Evolutionary conservation across 2,329 filamentous ascomycete species (phyloP).

Genomic region (Achaetomium macrosporum): DNA sequence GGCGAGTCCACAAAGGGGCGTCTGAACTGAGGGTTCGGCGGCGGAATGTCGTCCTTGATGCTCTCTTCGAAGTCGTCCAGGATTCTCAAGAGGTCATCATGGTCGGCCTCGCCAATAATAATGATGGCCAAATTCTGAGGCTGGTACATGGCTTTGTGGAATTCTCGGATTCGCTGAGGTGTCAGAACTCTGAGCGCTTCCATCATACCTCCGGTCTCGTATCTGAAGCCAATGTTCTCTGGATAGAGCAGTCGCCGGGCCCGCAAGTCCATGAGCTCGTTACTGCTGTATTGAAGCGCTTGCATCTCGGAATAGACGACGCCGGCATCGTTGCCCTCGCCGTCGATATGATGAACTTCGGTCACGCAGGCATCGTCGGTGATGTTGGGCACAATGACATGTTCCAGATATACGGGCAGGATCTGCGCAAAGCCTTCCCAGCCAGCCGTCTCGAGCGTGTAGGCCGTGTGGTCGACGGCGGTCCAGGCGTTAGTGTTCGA

Average conservation of each 20-base stretch:
- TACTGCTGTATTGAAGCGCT: slow-evolving; percentile 77
- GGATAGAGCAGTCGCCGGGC: slow-evolving; percentile 80
- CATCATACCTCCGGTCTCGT: slow-evolving; percentile 98
- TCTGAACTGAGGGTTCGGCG: slow-evolving; percentile 68
- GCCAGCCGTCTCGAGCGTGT: slow-evolving; percentile 89
- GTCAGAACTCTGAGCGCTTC: slow-evolving; percentile 81
- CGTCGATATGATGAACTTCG: slow-evolving; percentile 94
- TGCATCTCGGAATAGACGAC: slow-evolving; percentile 99
- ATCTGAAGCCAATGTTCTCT: slow-evolving; percentile 84
- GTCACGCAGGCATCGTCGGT: slow-evolving; percentile 92
- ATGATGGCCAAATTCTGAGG: slow-evolving; percentile 90
- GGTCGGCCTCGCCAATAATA: slow-evolving; percentile 86
- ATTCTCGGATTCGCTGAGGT: slow-evolving; percentile 84
- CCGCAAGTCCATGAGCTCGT: slow-evolving; percentile 81
- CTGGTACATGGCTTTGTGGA: slow-evolving; percentile 96
- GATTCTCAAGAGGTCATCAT: slow-evolving; percentile 70
- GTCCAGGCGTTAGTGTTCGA: slow-evolving; percentile 97
- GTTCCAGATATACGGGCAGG: slow-evolving; percentile 89
- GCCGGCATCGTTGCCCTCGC: slow-evolving; percentile 87
- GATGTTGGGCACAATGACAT: slow-evolving; percentile 83
- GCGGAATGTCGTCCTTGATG: slow-evolving; percentile 75
- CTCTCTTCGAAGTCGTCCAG: slow-evolving; percentile 84
- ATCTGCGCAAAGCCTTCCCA: slow-evolving; percentile 98
- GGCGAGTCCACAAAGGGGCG: slow-evolving; percentile 88
- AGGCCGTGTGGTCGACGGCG: slow-evolving; percentile 91